These are phyloP conservation scores for Amaranthus hypochondriacus DNA, from an alignment of 148 eudicot species.

Conservation along the genomic window DNA sequence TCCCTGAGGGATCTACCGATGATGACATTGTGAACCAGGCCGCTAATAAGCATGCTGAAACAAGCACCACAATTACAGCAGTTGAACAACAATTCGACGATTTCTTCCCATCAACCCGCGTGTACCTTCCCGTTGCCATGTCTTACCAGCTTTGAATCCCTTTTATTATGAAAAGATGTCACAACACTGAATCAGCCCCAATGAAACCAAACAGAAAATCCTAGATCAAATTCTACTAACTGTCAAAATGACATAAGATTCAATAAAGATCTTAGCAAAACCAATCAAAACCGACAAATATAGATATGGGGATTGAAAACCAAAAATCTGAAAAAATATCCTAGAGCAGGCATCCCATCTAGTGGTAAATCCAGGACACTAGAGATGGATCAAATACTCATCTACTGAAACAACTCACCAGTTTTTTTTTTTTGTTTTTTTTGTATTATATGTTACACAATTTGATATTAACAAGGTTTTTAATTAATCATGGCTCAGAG, in stretches of 20 bases:
- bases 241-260: background rate
- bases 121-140: constrained; percentile 55
- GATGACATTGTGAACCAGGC: constrained; percentile 58
- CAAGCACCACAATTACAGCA: constrained; percentile 36
- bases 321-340: no score
- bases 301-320: no score
- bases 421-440: no score
- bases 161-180: background rate
- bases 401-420: no score
- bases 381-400: no score
- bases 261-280: background rate
- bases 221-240: background rate
- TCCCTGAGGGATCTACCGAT: constrained; percentile 27
- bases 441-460: no score
- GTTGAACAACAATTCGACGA: constrained; percentile 40
- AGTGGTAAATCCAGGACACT: no score
- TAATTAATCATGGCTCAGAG: no score
- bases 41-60: constrained; percentile 54
- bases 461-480: no score
- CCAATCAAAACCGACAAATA: background rate
- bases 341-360: no score
- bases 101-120: constrained; percentile 52
- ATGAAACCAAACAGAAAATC: background rate
- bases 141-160: constrained; percentile 1
- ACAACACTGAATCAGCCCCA: background rate